A percentile compares a stretch with the other conserved stretches of the same genome.
Conservation (phyloP, 305 asterid genomes). For the Fraxinus dipetala region DNA sequence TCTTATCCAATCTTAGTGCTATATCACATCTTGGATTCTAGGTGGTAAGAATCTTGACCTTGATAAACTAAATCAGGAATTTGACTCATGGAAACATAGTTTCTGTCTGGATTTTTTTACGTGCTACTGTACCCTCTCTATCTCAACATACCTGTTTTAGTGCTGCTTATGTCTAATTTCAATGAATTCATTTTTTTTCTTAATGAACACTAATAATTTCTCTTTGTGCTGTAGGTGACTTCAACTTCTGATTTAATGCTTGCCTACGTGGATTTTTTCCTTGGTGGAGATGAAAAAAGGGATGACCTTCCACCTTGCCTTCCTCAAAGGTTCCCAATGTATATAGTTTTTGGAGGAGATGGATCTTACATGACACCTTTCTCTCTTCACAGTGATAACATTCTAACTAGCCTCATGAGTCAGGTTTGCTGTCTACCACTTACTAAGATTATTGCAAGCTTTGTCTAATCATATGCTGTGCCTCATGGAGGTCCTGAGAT, state of each 20-base stretch:
- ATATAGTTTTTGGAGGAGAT: constrained; percentile 81
- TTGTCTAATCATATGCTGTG: constrained; percentile 5
- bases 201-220: constrained; percentile 17
- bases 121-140: constrained; percentile 7
- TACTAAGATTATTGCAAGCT: constrained; percentile 16
- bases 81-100: constrained; percentile 1
- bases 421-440: constrained; percentile 50
- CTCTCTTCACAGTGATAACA: constrained; percentile 71
- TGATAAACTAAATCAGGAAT: constrained; percentile 3
- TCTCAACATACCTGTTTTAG: not conserved
- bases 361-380: constrained; percentile 92
- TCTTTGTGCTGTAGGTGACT: constrained; percentile 49
- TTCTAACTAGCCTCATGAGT: constrained; percentile 74
- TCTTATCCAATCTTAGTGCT: not conserved
- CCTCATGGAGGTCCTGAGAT: constrained; percentile 24
- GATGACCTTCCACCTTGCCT: constrained; percentile 82
- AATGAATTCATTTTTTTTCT: constrained; percentile 16
- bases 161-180: constrained; percentile 5
- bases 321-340: constrained; percentile 77
- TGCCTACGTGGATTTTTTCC: constrained; percentile 85
- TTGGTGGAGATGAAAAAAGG: constrained; percentile 92
- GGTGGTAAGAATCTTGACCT: constrained; percentile 1
- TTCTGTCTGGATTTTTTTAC: constrained; percentile 1
- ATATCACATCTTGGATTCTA: constrained; percentile 10
- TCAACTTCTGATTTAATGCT: constrained; percentile 86